Base-by-base conservation (phyloP, 495 filamentous ascomycete species). In the Usnea hakonensis region DNA sequence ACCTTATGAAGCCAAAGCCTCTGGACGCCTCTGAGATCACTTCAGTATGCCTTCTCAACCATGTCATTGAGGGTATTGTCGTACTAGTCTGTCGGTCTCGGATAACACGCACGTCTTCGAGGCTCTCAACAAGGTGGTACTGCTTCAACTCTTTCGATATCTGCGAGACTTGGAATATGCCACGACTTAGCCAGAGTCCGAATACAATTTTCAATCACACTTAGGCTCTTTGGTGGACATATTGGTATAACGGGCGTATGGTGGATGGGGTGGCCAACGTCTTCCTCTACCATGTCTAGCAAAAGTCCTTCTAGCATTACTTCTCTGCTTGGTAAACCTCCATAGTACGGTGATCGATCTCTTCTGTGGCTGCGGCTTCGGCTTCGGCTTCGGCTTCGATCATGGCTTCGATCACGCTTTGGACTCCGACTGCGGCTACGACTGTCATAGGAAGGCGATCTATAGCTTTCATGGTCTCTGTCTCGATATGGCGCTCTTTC, bases 1-100 rank as follows among this genome's bases (percentile, higher is more conserved):
- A 90, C 63, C 83, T 81, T 53, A 87, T 79, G 70, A 90, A 90
- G 5, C 84, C 88, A 71, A 90, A 81, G 44, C 79, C 78, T 53
- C 84, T 78, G 17, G 86, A 87, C 52, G 79, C 56, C 55, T 83
- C 85, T 88, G 66, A 46, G 17, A 63, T 35, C 13, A 10, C 53
- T 19, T 67, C 55, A 60, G 57, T 38, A 63, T 30, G 14, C 16
- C 23, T 57, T 67, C 48, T 40, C 43, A 53, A 35, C 59, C 5
- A 28, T 17, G 43, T 16, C 16, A 32, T 44, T 37, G 35, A 50
- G 54, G 35, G 8, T 38, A 32, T 2, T 30, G 32, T 71, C 79
- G 60, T 73, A 87, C 86, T 86, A 13, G 85, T 87, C 64, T 85
- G 79, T 50, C 83, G 79, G 64, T 88, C 84, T 50, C 84, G 81